phyloP scores from a whole-genome alignment of 139 green algal genomes.

The Closterium sp. region DNA sequence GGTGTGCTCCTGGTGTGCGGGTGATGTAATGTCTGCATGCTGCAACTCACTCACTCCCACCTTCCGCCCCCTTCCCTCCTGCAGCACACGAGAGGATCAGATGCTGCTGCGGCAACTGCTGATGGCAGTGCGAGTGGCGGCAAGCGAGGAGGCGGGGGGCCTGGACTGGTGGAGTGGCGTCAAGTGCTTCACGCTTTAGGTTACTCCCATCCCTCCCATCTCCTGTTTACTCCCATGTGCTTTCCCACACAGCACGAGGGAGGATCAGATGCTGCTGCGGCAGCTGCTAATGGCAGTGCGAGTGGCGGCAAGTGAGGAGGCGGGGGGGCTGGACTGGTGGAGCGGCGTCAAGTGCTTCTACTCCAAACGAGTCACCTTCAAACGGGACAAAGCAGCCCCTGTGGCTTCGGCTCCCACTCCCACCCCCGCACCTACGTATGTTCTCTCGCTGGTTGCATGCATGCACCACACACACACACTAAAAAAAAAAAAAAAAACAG shows the following conservation, averaged over 20 bases:
- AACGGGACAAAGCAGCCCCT: not conserved
- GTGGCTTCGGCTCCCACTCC: not conserved
- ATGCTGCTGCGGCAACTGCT: slow-evolving; percentile 8
- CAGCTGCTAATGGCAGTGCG: slow-evolving; percentile 4
- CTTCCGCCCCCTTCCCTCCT: too few species aligned
- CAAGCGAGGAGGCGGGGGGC: not conserved
- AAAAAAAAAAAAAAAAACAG: too few species aligned
- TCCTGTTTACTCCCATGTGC: not conserved
- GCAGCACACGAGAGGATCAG: slow-evolving; percentile 3
- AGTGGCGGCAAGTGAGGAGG: not conserved
- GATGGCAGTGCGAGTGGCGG: not conserved
- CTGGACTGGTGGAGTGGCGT: not conserved
- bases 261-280: slow-evolving; percentile 9
- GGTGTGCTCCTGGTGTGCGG: not conserved
- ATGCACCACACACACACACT: not conserved
- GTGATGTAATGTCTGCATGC: too few species aligned
- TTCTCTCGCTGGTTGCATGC: not conserved
- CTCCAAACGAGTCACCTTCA: not conserved
- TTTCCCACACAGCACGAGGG: not conserved
- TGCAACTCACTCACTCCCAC: too few species aligned
- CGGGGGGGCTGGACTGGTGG: not conserved
- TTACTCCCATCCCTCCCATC: too few species aligned
- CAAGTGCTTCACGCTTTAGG: too few species aligned
- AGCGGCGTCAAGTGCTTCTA: not conserved
- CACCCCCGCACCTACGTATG: not conserved